These are phyloP conservation scores for Chlorella sp. DNA, from an alignment of 139 green algal genomes.

Conservation along the genomic window DNA sequence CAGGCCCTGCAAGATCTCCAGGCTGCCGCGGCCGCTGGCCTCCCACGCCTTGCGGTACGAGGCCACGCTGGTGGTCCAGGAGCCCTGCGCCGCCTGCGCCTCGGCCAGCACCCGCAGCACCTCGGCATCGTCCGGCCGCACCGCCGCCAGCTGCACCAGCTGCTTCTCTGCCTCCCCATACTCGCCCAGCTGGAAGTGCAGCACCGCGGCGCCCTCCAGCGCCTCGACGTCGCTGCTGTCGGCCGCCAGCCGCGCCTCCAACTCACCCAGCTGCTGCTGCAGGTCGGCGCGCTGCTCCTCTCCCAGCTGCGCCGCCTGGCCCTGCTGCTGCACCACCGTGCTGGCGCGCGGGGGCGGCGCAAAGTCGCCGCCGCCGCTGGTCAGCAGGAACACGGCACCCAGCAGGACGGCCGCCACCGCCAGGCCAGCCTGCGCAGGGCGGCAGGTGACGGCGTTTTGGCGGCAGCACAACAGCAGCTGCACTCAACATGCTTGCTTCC, in stretches of 20 bases:
- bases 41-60: conserved; percentile 37
- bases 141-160: conserved; percentile 34
- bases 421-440: conserved; percentile 18
- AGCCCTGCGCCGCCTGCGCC: conserved; percentile 14
- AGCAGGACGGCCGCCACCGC: conserved; percentile 32
- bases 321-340: conserved; percentile 5
- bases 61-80: conserved; percentile 32
- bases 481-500: too few relatives aligned
- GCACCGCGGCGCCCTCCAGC: conserved; percentile 42
- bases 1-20: conserved; percentile 45
- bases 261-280: conserved; percentile 31
- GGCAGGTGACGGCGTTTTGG: not conserved
- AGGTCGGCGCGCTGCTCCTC: conserved; percentile 31
- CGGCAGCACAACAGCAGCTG: too few relatives aligned
- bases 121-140: conserved; percentile 28
- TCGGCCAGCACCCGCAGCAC: conserved; percentile 53
- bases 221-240: conserved; percentile 21
- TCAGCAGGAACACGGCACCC: conserved; percentile 39
- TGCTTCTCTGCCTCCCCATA: conserved; percentile 24
- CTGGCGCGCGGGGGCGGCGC: not conserved
- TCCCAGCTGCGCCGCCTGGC: not conserved
- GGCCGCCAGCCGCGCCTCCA: not conserved
- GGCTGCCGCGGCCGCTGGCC: not conserved
- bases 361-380: conserved; percentile 36
- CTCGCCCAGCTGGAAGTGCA: conserved; percentile 37